These are phyloP conservation scores for Candida ulmi DNA, from an alignment of 805 yeast genomes.

Conservation along the genomic window DNA sequence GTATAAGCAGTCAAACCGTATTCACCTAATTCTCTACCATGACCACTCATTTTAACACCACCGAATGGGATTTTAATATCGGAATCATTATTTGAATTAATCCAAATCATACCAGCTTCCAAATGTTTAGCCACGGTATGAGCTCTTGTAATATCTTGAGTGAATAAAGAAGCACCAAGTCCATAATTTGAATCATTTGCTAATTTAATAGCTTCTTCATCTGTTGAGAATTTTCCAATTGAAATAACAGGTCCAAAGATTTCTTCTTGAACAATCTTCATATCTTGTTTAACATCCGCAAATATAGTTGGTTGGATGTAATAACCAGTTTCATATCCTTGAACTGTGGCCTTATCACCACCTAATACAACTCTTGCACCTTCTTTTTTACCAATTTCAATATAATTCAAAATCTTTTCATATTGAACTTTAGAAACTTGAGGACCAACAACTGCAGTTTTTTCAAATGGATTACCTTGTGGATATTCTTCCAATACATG, in stretches of 20 bases:
- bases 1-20: constrained; percentile 60
- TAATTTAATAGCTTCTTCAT: constrained; percentile 36
- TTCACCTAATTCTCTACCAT: constrained; percentile 64
- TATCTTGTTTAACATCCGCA: constrained; percentile 35
- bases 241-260: constrained; percentile 50
- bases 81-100: constrained; percentile 53
- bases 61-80: constrained; percentile 61
- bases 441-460: constrained; percentile 44
- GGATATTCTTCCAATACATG: constrained; percentile 31
- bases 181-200: constrained; percentile 43
- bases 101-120: constrained; percentile 49
- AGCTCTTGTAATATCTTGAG: constrained; percentile 32
- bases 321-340: constrained; percentile 26
- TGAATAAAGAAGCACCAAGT: constrained; percentile 41
- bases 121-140: constrained; percentile 35
- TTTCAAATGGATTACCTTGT: constrained; percentile 40
- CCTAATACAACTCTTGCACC: constrained; percentile 49
- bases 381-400: constrained; percentile 42
- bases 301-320: constrained; percentile 44
- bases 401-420: constrained; percentile 37
- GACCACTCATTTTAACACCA: constrained; percentile 62
- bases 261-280: constrained; percentile 41
- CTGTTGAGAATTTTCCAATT: constrained; percentile 36
- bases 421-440: constrained; percentile 49
- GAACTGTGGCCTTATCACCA: constrained; percentile 30